phyloP scores from a whole-genome alignment of 306 rosid species.

The Mimosa pudica region DNA sequence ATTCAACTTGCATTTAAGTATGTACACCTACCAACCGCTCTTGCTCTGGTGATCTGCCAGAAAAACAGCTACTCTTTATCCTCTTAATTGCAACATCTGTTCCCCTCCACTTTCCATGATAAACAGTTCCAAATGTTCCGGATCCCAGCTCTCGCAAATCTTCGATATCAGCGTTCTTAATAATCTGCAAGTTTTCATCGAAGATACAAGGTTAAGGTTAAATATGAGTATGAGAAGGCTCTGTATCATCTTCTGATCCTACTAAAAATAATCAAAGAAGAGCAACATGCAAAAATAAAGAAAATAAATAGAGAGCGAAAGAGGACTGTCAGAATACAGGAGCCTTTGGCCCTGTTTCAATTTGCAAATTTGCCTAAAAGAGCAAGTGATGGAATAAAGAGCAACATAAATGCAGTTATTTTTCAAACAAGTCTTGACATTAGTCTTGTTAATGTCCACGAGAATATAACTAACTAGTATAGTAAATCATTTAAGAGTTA shows the following conservation, averaged over 20 bases:
- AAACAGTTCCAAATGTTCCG: constrained; percentile 97
- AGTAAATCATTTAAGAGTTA: not conserved
- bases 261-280: constrained; percentile 27
- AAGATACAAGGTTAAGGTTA: constrained; percentile 31
- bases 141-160: constrained; percentile 89
- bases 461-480: not conserved
- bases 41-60: constrained; percentile 86
- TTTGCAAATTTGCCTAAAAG: not conserved
- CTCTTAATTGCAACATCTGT: constrained; percentile 97
- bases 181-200: constrained; percentile 61
- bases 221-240: constrained; percentile 16
- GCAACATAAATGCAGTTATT: not conserved
- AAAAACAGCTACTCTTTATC: constrained; percentile 88
- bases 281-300: not conserved
- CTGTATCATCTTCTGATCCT: constrained; percentile 27
- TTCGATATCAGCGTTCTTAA: constrained; percentile 79
- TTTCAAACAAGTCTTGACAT: not conserved
- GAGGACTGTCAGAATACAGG: constrained; percentile 17
- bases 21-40: constrained; percentile 74
- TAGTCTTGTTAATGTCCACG: not conserved
- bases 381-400: not conserved
- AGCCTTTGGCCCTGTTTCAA: not conserved
- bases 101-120: constrained; percentile 97
- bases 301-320: not conserved
- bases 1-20: constrained; percentile 21